Evolutionary conservation across 306 rosid species (phyloP).

Genomic region (Pterocarpus macrocarpus): DNA sequence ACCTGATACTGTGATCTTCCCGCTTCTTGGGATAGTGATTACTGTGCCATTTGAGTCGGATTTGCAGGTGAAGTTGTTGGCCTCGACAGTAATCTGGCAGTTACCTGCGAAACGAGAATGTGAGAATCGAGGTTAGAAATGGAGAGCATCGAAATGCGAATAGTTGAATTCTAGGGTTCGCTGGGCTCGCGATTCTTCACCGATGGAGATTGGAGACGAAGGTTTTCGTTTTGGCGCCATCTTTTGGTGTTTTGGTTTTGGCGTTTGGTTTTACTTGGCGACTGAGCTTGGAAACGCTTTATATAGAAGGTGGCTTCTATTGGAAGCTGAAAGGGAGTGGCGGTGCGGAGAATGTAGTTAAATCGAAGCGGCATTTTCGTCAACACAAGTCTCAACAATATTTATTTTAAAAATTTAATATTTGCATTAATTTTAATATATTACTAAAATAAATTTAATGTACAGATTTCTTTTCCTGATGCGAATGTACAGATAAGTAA

Average conservation of each 20-base stretch:
- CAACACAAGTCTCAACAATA: neutral
- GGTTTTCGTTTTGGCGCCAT: conserved; percentile 70
- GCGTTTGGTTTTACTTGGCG: neutral
- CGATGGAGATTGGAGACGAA: conserved; percentile 64
- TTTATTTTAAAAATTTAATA: too few relatives aligned
- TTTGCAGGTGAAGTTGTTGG: conserved; percentile 60
- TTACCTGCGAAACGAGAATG: conserved; percentile 57
- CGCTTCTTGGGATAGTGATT: conserved; percentile 60
- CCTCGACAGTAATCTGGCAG: conserved; percentile 69
- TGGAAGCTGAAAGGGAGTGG: neutral
- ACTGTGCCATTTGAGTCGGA: conserved; percentile 55
- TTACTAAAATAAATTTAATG: too few relatives aligned
- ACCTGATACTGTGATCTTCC: conserved; percentile 67
- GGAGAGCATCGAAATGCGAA: neutral
- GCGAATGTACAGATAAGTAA: too few relatives aligned
- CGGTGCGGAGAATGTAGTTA: neutral
- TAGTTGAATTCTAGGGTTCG: conserved; percentile 36
- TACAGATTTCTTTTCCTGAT: too few relatives aligned
- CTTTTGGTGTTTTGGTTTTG: neutral
- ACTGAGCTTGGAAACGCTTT: neutral
- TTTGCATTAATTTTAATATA: too few relatives aligned
- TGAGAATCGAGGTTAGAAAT: conserved; percentile 12
- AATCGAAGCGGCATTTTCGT: conserved; percentile 34
- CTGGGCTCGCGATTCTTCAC: conserved; percentile 48
- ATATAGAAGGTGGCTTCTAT: neutral